A percentile compares a stretch with the other conserved stretches of the same genome.
Evolutionary conservation across 1,284 basidiomycete genomes (phyloP).

Genomic region (Pulveroboletus sp.): DNA sequence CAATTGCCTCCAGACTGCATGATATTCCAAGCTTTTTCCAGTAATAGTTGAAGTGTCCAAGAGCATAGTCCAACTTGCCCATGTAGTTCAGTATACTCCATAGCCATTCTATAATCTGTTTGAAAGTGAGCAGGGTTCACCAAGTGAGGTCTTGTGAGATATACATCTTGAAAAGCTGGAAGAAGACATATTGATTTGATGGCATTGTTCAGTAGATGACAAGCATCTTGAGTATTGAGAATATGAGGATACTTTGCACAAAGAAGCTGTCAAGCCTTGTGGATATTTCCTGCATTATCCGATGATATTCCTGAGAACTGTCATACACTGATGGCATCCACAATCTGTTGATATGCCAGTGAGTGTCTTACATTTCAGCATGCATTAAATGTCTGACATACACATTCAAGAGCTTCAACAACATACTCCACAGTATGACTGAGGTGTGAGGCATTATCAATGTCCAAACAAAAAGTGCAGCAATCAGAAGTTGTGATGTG

Average conservation of each 20-base stretch:
- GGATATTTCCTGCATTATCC: background rate
- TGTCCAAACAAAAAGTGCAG: background rate
- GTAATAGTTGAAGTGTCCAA: background rate
- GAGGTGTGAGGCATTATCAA: too few relatives aligned
- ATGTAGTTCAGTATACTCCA: too few relatives aligned
- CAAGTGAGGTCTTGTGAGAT: too few relatives aligned
- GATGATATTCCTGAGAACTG: too few relatives aligned
- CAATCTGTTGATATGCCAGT: too few relatives aligned
- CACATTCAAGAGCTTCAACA: background rate
- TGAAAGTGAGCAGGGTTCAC: too few relatives aligned
- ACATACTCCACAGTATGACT: background rate
- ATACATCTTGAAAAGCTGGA: too few relatives aligned
- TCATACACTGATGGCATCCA: too few relatives aligned
- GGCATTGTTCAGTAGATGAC: background rate
- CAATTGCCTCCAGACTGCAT: background rate
- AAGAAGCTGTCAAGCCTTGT: background rate
- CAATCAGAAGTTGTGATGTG: background rate
- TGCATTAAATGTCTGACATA: too few relatives aligned
- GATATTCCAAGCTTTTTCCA: background rate
- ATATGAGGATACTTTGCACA: background rate
- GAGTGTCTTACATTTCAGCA: too few relatives aligned
- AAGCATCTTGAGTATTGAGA: background rate
- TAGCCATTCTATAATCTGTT: too few relatives aligned
- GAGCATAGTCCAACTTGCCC: background rate
- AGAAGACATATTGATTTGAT: background rate